phyloP scores from a whole-genome alignment of 2,329 filamentous ascomycete species.

The Apiospora aurea region DNA sequence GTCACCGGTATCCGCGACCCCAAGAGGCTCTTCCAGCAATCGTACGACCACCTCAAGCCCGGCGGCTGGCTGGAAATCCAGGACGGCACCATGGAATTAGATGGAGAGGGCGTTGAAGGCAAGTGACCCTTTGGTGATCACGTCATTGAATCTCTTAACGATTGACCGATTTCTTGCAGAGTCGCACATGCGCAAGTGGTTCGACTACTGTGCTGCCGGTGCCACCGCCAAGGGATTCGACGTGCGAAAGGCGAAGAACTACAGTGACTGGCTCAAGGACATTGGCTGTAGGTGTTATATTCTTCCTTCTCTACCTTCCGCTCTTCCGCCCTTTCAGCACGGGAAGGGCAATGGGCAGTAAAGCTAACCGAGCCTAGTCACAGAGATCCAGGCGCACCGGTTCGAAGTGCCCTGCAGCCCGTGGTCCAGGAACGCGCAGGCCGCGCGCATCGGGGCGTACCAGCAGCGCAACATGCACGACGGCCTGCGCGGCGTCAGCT shows the following conservation, averaged over 20 bases:
- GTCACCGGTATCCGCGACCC: conserved; percentile 22
- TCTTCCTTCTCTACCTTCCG: neutral
- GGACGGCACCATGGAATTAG: conserved; percentile 15
- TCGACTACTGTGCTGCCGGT: neutral
- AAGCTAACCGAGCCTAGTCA: conserved; percentile 14
- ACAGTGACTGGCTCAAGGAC: conserved; percentile 19
- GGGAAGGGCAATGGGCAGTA: neutral
- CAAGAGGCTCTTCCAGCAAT: conserved; percentile 24
- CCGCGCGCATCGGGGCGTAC: conserved; percentile 16
- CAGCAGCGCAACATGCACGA: conserved; percentile 22
- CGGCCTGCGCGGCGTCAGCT: conserved; percentile 23
- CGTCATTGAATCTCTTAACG: neutral
- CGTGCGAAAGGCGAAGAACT: conserved; percentile 15
- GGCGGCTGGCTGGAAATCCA: conserved; percentile 26
- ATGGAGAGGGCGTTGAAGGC: neutral
- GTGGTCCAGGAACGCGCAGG: conserved; percentile 14
- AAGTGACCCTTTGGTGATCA: neutral
- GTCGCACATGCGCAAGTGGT: conserved; percentile 22
- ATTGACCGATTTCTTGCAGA: neutral
- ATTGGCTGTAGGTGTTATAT: conserved; percentile 19
- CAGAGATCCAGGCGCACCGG: conserved; percentile 21
- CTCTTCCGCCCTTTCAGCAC: no score
- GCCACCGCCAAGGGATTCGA: conserved; percentile 21
- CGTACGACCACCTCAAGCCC: conserved; percentile 20
- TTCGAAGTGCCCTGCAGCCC: conserved; percentile 24